Conservation (phyloP, 805 yeast genomes). For the Candida qinlingensis region DNA sequence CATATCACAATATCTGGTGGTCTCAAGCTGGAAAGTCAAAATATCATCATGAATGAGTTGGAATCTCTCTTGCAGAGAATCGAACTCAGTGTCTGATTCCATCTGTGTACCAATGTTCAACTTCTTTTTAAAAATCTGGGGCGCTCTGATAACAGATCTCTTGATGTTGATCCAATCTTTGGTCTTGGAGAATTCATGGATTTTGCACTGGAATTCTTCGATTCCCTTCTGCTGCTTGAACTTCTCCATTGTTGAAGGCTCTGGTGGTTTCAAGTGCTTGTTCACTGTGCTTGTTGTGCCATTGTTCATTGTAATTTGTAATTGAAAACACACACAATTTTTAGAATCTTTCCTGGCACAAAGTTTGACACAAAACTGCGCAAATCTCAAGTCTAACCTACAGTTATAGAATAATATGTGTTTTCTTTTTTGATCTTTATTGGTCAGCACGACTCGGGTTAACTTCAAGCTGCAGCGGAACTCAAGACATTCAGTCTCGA, state of each 20-base stretch:
- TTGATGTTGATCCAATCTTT: conserved; percentile 38
- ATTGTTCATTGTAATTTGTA: too few relatives aligned
- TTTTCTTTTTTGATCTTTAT: too few relatives aligned
- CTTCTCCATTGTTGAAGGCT: not conserved
- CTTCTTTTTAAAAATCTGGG: conserved; percentile 85
- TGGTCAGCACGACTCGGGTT: too few relatives aligned
- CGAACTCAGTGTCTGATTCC: conserved; percentile 41
- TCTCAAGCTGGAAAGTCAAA: conserved; percentile 12
- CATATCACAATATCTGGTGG: conserved; percentile 5
- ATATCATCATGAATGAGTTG: not conserved
- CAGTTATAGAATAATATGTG: too few relatives aligned
- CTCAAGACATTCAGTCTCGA: too few relatives aligned
- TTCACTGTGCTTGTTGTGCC: too few relatives aligned
- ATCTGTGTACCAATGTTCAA: conserved; percentile 64
- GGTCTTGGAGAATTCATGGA: conserved; percentile 22
- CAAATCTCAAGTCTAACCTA: too few relatives aligned
- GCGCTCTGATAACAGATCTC: conserved; percentile 78
- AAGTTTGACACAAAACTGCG: too few relatives aligned
- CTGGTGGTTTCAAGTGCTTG: too few relatives aligned
- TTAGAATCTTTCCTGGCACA: too few relatives aligned
- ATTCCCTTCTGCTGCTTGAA: not conserved
- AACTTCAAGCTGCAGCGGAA: too few relatives aligned
- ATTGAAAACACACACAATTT: too few relatives aligned
- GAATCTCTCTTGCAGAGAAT: conserved; percentile 3
- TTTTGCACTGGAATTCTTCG: conserved; percentile 19